phyloP scores from a whole-genome alignment of 805 yeast genomes.

The Saturnispora galanensis region DNA sequence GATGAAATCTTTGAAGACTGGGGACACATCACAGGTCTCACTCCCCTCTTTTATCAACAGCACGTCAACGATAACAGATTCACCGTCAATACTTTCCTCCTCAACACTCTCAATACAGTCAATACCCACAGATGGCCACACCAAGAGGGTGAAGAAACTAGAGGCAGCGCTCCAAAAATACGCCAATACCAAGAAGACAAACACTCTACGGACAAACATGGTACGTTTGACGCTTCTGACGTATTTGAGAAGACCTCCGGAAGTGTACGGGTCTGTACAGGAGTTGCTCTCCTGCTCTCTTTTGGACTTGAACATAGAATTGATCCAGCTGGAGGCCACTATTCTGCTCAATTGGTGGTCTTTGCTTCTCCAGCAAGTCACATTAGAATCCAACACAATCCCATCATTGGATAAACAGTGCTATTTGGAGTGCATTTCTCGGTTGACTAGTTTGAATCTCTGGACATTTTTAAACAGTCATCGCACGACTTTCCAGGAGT shows the following conservation, averaged over 20 bases:
- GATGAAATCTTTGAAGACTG: neutral
- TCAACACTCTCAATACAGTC: constrained; percentile 4
- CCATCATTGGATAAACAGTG: constrained; percentile 41
- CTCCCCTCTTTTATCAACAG: neutral
- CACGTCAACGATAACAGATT: constrained; percentile 2
- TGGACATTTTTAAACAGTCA: constrained; percentile 27
- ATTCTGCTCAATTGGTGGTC: constrained; percentile 43
- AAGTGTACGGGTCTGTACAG: constrained; percentile 5
- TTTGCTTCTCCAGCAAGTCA: constrained; percentile 28
- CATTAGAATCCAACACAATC: constrained; percentile 26
- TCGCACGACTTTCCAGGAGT: constrained; percentile 16
- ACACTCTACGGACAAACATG: constrained; percentile 35
- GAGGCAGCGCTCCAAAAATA: constrained; percentile 38
- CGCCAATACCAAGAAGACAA: constrained; percentile 27
- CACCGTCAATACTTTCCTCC: constrained; percentile 12
- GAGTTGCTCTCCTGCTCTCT: constrained; percentile 7
- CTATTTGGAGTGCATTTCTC: constrained; percentile 43
- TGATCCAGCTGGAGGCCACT: constrained; percentile 5
- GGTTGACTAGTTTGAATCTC: constrained; percentile 38
- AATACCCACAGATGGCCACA: constrained; percentile 1
- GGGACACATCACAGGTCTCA: constrained; percentile 3
- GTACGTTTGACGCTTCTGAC: constrained; percentile 39
- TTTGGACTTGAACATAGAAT: constrained; percentile 6
- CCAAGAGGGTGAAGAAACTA: constrained; percentile 25
- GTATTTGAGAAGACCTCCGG: constrained; percentile 26